Conservation (phyloP, 1,284 basidiomycete genomes). For the Rhodotorula sp. region DNA sequence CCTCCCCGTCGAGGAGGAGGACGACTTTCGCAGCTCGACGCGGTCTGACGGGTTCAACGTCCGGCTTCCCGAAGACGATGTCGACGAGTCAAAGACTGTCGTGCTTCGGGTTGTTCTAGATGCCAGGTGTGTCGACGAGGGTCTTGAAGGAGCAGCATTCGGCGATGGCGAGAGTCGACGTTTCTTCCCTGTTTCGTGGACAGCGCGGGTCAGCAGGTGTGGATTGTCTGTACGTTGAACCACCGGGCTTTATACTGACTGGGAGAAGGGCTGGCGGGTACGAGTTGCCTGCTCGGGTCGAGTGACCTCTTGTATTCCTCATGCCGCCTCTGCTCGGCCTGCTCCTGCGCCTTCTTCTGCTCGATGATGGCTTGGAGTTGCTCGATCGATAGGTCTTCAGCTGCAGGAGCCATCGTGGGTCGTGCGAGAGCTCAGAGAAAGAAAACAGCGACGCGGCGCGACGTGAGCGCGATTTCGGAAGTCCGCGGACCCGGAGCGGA, state of each 20-base stretch:
- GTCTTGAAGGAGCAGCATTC: too few species aligned
- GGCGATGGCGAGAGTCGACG: neutral
- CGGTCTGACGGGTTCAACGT: neutral
- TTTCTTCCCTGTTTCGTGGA: constrained; percentile 22
- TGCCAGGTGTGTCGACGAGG: too few species aligned
- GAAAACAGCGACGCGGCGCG: constrained; percentile 1
- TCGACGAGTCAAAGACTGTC: too few species aligned
- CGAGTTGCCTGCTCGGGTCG: constrained; percentile 8
- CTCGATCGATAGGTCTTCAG: neutral
- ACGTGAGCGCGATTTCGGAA: too few species aligned
- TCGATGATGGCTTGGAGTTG: constrained; percentile 1
- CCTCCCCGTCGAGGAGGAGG: neutral
- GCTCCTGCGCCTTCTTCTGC: neutral
- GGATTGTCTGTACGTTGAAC: rapidly evolving
- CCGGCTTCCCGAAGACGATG: neutral
- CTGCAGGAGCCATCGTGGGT: neutral
- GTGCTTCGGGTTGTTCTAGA: too few species aligned
- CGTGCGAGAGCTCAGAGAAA: too few species aligned
- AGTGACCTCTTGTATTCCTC: neutral
- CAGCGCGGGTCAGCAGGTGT: too few species aligned
- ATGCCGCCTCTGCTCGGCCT: neutral
- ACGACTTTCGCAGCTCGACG: constrained; percentile 7
- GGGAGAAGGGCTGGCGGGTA: constrained; percentile 25
- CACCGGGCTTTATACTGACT: neutral
- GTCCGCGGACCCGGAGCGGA: neutral